Conservation (phyloP, 1,139 yeast genomes). For the Diutina pseudorugosa region DNA sequence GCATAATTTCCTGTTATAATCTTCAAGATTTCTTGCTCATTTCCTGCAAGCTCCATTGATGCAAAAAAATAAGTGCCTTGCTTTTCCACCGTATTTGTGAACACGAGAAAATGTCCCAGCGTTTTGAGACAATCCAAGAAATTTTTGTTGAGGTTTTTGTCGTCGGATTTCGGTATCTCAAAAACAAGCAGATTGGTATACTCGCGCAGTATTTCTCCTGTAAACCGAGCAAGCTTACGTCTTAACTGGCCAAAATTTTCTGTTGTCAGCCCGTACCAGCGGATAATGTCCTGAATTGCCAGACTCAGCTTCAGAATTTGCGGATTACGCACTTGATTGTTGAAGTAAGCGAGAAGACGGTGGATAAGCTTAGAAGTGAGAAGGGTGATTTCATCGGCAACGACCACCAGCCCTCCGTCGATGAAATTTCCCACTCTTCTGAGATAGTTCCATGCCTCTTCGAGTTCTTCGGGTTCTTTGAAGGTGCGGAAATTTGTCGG, state of each 20-base stretch:
- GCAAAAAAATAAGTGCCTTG: slow-evolving; percentile 71
- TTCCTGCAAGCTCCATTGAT: slow-evolving; percentile 40
- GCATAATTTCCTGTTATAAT: slow-evolving; percentile 32
- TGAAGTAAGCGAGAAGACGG: slow-evolving; percentile 59
- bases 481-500: slow-evolving; percentile 63
- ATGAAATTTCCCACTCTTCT: slow-evolving; percentile 61
- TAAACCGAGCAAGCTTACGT: slow-evolving; percentile 72
- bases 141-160: slow-evolving; percentile 32
- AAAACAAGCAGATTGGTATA: slow-evolving; percentile 71
- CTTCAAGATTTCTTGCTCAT: slow-evolving; percentile 28
- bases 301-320: slow-evolving; percentile 25
- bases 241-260: slow-evolving; percentile 81
- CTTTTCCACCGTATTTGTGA: slow-evolving; percentile 61
- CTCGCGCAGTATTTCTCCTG: slow-evolving; percentile 52
- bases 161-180: slow-evolving; percentile 37
- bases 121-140: slow-evolving; percentile 48
- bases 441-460: slow-evolving; percentile 65
- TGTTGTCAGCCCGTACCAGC: slow-evolving; percentile 74
- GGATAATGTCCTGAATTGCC: slow-evolving; percentile 40
- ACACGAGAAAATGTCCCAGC: slow-evolving; percentile 67
- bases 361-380: slow-evolving; percentile 57
- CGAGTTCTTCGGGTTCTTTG: slow-evolving; percentile 84
- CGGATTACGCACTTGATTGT: slow-evolving; percentile 60
- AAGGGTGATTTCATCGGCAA: slow-evolving; percentile 64
- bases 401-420: slow-evolving; percentile 76